A percentile compares a stretch with the other conserved stretches of the same genome.
Evolutionary conservation across 345 rosid species (phyloP).

Genomic region (Nephelium lappaceum): DNA sequence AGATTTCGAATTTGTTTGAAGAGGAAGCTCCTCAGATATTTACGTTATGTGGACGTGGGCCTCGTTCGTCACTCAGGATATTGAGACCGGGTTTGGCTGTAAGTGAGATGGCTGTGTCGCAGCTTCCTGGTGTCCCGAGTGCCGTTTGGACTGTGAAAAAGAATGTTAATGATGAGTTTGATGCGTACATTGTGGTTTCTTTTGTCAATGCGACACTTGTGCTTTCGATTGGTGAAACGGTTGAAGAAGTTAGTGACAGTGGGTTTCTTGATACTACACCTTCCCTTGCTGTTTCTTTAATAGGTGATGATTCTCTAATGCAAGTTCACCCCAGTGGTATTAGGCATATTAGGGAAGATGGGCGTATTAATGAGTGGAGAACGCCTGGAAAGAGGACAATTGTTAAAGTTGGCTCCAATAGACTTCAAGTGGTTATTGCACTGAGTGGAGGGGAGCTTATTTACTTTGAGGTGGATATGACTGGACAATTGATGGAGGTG

Average conservation of each 20-base stretch:
- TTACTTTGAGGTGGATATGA: conserved; percentile 95
- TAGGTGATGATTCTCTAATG: conserved; percentile 97
- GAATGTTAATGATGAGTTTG: conserved; percentile 86
- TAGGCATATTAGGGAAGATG: conserved; percentile 95
- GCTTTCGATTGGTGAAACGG: conserved; percentile 98
- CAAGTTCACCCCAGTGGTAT: conserved; percentile 99
- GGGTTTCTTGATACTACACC: conserved; percentile 99
- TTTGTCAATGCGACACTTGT: conserved; percentile 95
- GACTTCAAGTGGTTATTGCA: conserved; percentile 96
- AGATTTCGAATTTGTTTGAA: conserved; percentile 84
- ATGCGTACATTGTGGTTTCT: conserved; percentile 97
- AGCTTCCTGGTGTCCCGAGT: conserved; percentile 99
- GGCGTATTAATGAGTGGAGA: conserved; percentile 98
- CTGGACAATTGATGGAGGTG: conserved; percentile 96
- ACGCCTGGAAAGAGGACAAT: conserved; percentile 99
- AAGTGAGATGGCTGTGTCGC: conserved; percentile 97
- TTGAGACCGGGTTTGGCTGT: conserved; percentile 94
- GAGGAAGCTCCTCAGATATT: conserved; percentile 97
- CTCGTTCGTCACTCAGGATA: conserved; percentile 92
- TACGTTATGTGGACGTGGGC: conserved; percentile 93
- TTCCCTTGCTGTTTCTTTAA: conserved; percentile 86
- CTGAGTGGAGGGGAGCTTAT: conserved; percentile 97
- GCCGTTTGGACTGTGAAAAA: conserved; percentile 99
- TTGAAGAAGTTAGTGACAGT: conserved; percentile 96
- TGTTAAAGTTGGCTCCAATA: conserved; percentile 95